phyloP scores from a whole-genome alignment of 139 green algal species.

The Coelastrella sp. region DNA sequence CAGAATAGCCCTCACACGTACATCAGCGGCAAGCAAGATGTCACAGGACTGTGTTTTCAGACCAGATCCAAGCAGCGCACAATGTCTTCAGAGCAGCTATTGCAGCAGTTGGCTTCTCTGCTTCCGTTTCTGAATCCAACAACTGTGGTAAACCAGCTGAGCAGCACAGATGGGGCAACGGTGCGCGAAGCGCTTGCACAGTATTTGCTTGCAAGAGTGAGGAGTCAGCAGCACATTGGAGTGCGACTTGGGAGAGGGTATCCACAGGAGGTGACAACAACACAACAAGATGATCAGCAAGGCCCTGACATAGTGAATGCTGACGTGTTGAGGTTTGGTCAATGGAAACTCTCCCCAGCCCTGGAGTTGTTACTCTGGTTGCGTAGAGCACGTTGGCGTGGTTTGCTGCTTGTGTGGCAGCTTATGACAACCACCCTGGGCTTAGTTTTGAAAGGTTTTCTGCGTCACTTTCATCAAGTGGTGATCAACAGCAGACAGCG shows the following conservation, averaged over 20 bases:
- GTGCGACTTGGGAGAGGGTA: too few species aligned
- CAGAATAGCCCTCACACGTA: too few species aligned
- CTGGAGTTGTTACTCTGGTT: background rate
- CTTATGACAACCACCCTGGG: background rate
- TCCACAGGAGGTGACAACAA: too few species aligned
- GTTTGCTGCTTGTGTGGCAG: conserved; percentile 1
- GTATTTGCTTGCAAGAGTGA: background rate
- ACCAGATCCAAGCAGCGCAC: too few species aligned
- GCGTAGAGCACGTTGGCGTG: background rate
- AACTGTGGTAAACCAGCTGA: conserved; percentile 14
- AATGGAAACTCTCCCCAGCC: too few species aligned
- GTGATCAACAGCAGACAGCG: too few species aligned
- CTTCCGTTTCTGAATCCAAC: background rate
- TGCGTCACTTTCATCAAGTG: background rate
- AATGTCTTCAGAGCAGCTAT: background rate
- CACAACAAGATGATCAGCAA: background rate
- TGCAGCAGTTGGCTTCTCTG: background rate
- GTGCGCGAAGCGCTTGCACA: background rate
- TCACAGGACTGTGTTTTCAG: too few species aligned
- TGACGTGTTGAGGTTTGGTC: too few species aligned
- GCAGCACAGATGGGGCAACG: background rate
- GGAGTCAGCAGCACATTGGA: background rate
- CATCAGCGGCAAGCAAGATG: too few species aligned
- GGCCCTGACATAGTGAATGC: too few species aligned
- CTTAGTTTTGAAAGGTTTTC: background rate